Evolutionary conservation across 805 yeast species (phyloP).

Genomic region (Diddensiella transvaalensis): DNA sequence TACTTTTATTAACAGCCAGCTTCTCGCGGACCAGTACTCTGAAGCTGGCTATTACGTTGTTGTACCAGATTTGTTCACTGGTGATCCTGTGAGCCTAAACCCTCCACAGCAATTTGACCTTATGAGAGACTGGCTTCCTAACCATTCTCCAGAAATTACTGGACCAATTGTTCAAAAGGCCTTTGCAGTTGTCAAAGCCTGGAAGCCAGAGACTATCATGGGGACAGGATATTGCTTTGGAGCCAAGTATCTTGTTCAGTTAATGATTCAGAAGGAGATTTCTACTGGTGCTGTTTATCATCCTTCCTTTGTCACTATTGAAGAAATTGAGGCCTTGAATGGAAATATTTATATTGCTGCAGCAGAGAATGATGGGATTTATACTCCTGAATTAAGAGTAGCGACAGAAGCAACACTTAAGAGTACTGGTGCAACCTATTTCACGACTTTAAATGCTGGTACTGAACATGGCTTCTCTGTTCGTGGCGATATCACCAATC

Average conservation of each 20-base stretch:
- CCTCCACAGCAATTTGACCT: slow-evolving; percentile 25
- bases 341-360: slow-evolving; percentile 67
- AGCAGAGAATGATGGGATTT: slow-evolving; percentile 66
- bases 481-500: slow-evolving; percentile 64
- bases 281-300: slow-evolving; percentile 67
- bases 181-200: slow-evolving; percentile 43
- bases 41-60: slow-evolving; percentile 59
- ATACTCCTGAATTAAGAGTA: slow-evolving; percentile 60
- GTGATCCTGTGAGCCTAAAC: slow-evolving; percentile 43
- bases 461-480: slow-evolving; percentile 75
- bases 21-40: slow-evolving; percentile 53
- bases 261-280: neutral
- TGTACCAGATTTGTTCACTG: slow-evolving; percentile 70
- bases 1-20: slow-evolving; percentile 50
- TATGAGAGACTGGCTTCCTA: slow-evolving; percentile 46
- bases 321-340: slow-evolving; percentile 59
- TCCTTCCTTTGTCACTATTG: slow-evolving; percentile 68
- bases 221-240: slow-evolving; percentile 84
- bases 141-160: slow-evolving; percentile 50
- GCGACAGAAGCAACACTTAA: slow-evolving; percentile 56
- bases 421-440: slow-evolving; percentile 53
- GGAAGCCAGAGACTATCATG: slow-evolving; percentile 47
- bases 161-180: slow-evolving; percentile 48
- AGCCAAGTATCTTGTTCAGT: slow-evolving; percentile 60
- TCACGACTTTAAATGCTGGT: slow-evolving; percentile 58